Evolutionary conservation across 1,139 yeast genomes (phyloP).

Genomic region (Lodderomyces jiufengensis): DNA sequence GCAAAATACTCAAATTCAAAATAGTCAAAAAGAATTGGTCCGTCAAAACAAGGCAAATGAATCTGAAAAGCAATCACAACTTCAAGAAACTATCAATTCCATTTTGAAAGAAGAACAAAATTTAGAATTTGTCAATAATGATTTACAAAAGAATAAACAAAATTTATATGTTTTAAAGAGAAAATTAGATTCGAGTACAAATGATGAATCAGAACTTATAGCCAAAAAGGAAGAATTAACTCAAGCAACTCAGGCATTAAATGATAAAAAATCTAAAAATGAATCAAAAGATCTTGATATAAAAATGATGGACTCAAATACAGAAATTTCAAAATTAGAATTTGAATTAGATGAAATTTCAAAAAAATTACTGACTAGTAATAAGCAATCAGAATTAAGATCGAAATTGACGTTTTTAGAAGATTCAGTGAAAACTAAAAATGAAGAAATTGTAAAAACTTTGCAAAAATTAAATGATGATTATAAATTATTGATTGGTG

Average conservation of each 20-base stretch:
- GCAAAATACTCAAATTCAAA: constrained; percentile 4
- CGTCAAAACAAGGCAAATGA: constrained; percentile 12
- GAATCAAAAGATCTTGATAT: constrained; percentile 27
- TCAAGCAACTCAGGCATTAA: constrained; percentile 28
- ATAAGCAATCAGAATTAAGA: constrained; percentile 56
- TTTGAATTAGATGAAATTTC: constrained; percentile 52
- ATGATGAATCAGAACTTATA: constrained; percentile 26
- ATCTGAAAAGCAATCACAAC: constrained; percentile 13
- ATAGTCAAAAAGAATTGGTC: constrained; percentile 9
- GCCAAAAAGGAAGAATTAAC: constrained; percentile 31
- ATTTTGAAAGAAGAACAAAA: constrained; percentile 16
- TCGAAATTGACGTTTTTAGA: constrained; percentile 47
- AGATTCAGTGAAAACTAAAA: constrained; percentile 30
- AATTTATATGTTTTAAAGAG: constrained; percentile 32
- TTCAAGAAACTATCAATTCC: constrained; percentile 13
- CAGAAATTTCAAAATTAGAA: constrained; percentile 43
- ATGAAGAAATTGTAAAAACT: constrained; percentile 18
- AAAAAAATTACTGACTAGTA: constrained; percentile 47
- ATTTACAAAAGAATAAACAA: constrained; percentile 25
- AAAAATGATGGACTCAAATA: constrained; percentile 39
- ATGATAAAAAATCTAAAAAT: constrained; percentile 22
- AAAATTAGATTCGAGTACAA: constrained; percentile 41
- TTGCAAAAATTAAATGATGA: constrained; percentile 4
- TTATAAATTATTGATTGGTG: constrained; percentile 14
- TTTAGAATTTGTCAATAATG: constrained; percentile 18